Percentiles rank a stretch among this genome's conserved stretches.
Conservation (phyloP, 768 basidiomycete genomes). For the Macrolepiota dolichaula region DNA sequence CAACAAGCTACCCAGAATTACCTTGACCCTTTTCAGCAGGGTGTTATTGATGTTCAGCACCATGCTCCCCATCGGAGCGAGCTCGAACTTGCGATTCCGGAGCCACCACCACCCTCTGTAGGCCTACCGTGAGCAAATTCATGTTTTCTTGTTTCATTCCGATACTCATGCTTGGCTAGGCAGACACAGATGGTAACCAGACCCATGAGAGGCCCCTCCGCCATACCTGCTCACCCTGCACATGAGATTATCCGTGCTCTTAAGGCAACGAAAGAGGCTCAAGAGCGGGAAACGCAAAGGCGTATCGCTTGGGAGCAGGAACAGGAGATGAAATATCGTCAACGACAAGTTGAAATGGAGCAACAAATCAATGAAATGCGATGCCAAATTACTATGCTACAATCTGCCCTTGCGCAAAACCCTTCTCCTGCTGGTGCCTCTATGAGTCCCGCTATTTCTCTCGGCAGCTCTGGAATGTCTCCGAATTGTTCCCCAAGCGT, state of each 20-base stretch:
- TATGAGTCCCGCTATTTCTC: background rate
- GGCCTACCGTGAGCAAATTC: constrained; percentile 33
- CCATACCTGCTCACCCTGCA: constrained; percentile 37
- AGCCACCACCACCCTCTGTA: constrained; percentile 31
- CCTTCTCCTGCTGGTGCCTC: background rate
- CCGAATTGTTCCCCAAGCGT: constrained; percentile 10
- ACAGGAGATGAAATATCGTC: constrained; percentile 39
- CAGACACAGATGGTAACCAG: constrained; percentile 15
- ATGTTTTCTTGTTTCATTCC: background rate
- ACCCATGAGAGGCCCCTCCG: constrained; percentile 1
- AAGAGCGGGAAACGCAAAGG: constrained; percentile 57
- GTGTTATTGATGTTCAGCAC: constrained; percentile 9
- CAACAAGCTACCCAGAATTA: constrained; percentile 2
- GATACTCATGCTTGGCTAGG: background rate
- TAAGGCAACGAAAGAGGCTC: constrained; percentile 52
- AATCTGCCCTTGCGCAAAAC: constrained; percentile 8
- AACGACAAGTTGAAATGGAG: constrained; percentile 10
- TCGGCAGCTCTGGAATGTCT: background rate
- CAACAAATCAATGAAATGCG: constrained; percentile 16
- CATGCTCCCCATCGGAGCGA: constrained; percentile 61
- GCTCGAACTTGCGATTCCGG: constrained; percentile 57
- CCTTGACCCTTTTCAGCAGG: constrained; percentile 7
- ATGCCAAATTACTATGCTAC: constrained; percentile 16
- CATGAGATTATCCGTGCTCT: constrained; percentile 62
- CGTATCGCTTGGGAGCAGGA: constrained; percentile 67